These are phyloP conservation scores for Plasmodium blacklocki DNA, from an alignment of 169 alveolate genomes.

Conservation along the genomic window DNA sequence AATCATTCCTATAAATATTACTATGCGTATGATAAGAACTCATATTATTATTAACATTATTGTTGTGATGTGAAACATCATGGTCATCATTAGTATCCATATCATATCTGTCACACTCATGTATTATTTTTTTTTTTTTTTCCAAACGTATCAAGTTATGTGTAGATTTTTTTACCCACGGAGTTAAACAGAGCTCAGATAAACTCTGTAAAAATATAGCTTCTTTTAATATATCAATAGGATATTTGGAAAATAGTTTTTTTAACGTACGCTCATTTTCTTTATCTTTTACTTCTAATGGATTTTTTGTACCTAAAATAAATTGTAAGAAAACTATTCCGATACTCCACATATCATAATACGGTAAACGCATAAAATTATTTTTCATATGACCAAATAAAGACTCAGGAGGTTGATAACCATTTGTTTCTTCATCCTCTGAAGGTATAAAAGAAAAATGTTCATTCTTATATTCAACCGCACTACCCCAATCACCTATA, in stretches of 20 bases:
- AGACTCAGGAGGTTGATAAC: conserved; percentile 75
- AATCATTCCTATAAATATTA: too few relatives aligned
- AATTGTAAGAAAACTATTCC: conserved; percentile 66
- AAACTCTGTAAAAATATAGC: conserved; percentile 65
- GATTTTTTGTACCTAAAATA: conserved; percentile 68
- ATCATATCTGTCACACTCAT: too few relatives aligned
- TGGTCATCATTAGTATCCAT: too few relatives aligned
- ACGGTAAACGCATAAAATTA: conserved; percentile 54
- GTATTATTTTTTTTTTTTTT: neutral
- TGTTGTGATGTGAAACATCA: too few relatives aligned
- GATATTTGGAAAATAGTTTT: conserved; percentile 42
- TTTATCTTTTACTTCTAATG: conserved; percentile 70
- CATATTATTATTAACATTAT: too few relatives aligned
- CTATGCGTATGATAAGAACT: too few relatives aligned
- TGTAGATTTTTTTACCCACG: conserved; percentile 16
- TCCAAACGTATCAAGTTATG: conserved; percentile 4
- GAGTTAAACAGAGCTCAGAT: conserved; percentile 54
- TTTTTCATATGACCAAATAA: conserved; percentile 73
- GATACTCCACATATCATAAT: conserved; percentile 74
- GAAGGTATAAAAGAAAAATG: conserved; percentile 29
- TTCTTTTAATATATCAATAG: conserved; percentile 46
- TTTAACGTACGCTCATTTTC: conserved; percentile 29
- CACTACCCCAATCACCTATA: conserved; percentile 77
- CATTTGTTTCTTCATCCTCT: conserved; percentile 67
- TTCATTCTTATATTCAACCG: conserved; percentile 34